Conservation (phyloP, 1,139 yeast genomes). For the Sugiyamaella paludigena region DNA sequence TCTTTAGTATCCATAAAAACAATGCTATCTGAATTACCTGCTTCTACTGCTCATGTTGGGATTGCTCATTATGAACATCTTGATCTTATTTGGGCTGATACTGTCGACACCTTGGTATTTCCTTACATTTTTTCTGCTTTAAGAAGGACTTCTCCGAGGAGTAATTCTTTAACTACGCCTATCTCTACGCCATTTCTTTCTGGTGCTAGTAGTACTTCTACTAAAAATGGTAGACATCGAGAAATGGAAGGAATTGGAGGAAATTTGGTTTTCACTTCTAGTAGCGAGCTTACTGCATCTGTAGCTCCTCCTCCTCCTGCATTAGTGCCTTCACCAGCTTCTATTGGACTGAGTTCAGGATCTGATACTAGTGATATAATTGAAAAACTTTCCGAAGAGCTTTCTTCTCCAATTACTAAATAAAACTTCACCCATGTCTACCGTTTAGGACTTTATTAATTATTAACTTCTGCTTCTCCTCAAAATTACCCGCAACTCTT, state of each 20-base stretch:
- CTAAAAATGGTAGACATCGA: neutral
- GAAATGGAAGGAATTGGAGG: too few species aligned
- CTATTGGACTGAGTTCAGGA: neutral
- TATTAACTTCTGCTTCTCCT: neutral
- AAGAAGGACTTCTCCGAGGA: conserved; percentile 12
- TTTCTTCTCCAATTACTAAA: neutral
- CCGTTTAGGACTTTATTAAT: too few species aligned
- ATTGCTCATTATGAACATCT: conserved; percentile 73
- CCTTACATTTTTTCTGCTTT: conserved; percentile 46
- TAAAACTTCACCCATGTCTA: too few species aligned
- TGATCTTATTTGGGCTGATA: conserved; percentile 84
- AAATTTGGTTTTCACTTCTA: neutral
- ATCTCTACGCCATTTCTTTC: too few species aligned
- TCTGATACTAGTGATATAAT: conserved; percentile 6
- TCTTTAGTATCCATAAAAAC: conserved; percentile 81
- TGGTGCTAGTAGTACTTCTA: too few species aligned
- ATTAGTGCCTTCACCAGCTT: neutral
- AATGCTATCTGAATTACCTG: conserved; percentile 59
- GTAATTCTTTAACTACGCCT: too few species aligned
- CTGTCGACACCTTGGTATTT: conserved; percentile 55
- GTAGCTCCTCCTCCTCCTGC: conserved; percentile 1
- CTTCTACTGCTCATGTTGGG: conserved; percentile 40
- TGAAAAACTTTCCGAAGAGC: conserved; percentile 8
- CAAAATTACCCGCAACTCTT: neutral
- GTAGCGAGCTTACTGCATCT: conserved; percentile 1